Conservation (phyloP, 495 filamentous ascomycete genomes). For the Aspergillus affinis region DNA sequence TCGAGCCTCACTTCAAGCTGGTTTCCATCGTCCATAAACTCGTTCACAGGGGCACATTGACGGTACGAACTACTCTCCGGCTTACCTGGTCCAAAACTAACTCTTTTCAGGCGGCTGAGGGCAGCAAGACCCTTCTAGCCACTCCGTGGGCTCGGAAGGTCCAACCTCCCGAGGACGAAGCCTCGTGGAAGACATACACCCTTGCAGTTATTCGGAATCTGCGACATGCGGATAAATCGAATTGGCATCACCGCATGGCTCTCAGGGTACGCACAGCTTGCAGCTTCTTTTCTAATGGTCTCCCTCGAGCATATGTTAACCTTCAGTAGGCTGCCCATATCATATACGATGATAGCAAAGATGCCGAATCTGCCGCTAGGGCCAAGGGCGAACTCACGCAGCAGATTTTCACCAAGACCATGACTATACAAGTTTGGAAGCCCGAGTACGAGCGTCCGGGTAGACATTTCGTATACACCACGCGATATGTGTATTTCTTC, state of each 20-base stretch:
- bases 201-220: conserved; percentile 70
- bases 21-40: conserved; percentile 84
- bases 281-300: not conserved
- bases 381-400: conserved; percentile 78
- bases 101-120: conserved; percentile 42
- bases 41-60: conserved; percentile 45
- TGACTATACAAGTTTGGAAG: conserved; percentile 93
- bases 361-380: conserved; percentile 50
- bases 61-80: conserved; percentile 23
- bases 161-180: conserved; percentile 47
- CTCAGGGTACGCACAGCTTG: conserved; percentile 56
- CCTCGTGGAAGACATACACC: conserved; percentile 74
- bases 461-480: conserved; percentile 90
- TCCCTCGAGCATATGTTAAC: conserved; percentile 17
- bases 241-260: conserved; percentile 97
- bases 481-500: conserved; percentile 83
- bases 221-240: conserved; percentile 83
- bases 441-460: conserved; percentile 90
- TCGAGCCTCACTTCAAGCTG: conserved; percentile 97
- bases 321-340: conserved; percentile 61
- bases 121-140: conserved; percentile 51
- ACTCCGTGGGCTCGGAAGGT: conserved; percentile 58
- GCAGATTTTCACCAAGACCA: conserved; percentile 91
- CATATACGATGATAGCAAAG: conserved; percentile 59
- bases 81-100: conserved; percentile 15